Evolutionary conservation across 805 yeast species (phyloP), one percentile per base, ranked within the genome.

Genomic region (Helenozyma baotianmanensis): DNA sequence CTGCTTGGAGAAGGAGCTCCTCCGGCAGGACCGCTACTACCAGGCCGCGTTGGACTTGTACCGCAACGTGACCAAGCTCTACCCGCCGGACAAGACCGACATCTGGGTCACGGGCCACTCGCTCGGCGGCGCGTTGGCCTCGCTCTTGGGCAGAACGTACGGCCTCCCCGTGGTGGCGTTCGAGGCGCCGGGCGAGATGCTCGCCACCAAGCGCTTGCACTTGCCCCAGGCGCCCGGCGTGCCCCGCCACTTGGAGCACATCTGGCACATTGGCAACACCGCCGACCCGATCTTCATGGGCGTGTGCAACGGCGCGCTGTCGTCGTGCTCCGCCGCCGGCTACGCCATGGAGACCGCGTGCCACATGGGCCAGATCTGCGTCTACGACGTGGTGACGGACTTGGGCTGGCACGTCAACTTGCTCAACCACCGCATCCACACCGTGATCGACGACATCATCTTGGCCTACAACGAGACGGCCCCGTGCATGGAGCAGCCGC

Each of bases 241-340:
- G 10, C 89, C 96, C 0, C 60, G 65, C 6, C 74, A 80, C 48
- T 63, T 76, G 60, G 97, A 89, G 49, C 81, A 85, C 43, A 74
- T 92, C 8, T 92, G 95, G 94, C 97, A 92, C 54, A 64, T 92
- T 53, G 98, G 98, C 3, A 90, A 92, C 55, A 92, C 92, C 2
- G 97, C 96, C 0, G 98, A 92, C 55, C 98, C 98, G 1, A 85
- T 92, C 2, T 92, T 71, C 51, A 82, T 89, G 90, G 98, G 98
- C 0, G 89, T 87, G 7, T 92, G 98, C 56, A 88, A 84, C 51
- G 98, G 98, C 8, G 94, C 92, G 1, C 78, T 90, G 4, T 81
- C 94, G 0, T 60, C 89, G 2, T 92, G 98, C 58, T 80, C 90
- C 39, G 70, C 86, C 7, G 96, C 85, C 1, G 98, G 98, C 0